Base-by-base conservation (phyloP, 805 yeast species). In the Starmerella floris region DNA sequence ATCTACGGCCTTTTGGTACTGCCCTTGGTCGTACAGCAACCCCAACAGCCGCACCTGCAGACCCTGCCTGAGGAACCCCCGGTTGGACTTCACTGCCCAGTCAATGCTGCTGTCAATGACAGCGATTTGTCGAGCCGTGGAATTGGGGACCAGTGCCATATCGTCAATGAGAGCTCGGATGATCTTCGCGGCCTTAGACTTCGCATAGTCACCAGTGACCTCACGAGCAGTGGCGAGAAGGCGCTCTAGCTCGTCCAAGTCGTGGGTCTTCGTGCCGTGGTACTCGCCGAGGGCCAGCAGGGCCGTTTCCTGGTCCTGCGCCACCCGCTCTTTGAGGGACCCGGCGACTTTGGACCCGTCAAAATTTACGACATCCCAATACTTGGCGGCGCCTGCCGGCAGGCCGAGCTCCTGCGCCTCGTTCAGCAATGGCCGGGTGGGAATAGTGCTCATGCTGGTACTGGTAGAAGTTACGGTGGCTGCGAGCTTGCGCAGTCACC, bases 101-200 rank as follows among this genome's bases (percentile, higher is more conserved):
- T 76, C 83, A 51, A 88, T 82, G 55, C 84, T 75, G 41, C 82
- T 84, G 52, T 76, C 70, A 44, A 88, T 78, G 16, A 84, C 76
- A 36, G 66, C 61, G 45, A 85, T 79, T 55, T 87, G 93, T 27
- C 74, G 63, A 51, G 80, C 85, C 37, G 77, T 61, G 3, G 70
- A 50, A 68, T 67, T 32, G 76, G 79, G 51, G 77, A 72, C 44
- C 16, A 43, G 58, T 46, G 83, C 87, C 55, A 83, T 75, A 48
- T 74, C 66, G 56, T 88, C 97, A 53, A 91, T 77, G 57, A 91
- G 68, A 32, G 75, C 70, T 55, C 79, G 79, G 52, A 88, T 78
- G 43, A 88, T 81, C 61, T 88, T 91, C 19, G 97, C 94, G 8
- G 94, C 81, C 62, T 91, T 91, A 15, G 95, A 82, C 64, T 91